Conservation (phyloP, 768 basidiomycete genomes). For the Collybia mongolica region DNA sequence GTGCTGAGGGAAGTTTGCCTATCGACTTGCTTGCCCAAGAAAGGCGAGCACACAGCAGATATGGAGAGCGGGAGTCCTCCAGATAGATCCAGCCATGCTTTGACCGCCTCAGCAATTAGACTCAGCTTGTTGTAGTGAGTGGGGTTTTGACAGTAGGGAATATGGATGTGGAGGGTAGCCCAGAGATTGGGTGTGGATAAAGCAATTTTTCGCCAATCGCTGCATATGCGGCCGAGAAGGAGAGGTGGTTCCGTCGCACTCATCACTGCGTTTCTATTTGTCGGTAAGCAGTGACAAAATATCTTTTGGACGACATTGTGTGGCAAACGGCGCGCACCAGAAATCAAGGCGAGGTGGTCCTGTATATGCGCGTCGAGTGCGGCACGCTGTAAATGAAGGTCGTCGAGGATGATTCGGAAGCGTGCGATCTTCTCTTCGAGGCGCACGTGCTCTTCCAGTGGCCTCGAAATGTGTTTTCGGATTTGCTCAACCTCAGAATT, state of each 20-base stretch:
- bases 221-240: constrained; percentile 17
- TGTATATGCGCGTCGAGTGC: neutral
- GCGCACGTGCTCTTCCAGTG: neutral
- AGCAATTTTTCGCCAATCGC: constrained; percentile 17
- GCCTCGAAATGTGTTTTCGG: neutral
- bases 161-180: constrained; percentile 14
- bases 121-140: neutral
- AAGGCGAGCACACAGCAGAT: neutral
- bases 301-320: neutral
- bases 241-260: constrained; percentile 13
- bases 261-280: constrained; percentile 12
- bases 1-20: neutral
- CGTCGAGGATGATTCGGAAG: neutral
- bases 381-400: neutral
- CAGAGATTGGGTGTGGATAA: constrained; percentile 21
- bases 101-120: neutral
- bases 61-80: neutral
- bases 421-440: neutral
- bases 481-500: neutral
- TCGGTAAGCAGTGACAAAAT: constrained; percentile 17
- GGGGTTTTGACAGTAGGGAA: neutral
- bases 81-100: neutral
- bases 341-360: neutral
- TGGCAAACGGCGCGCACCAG: neutral
- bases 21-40: neutral